Evolutionary conservation across 495 filamentous ascomycete genomes (phyloP).

Genomic region (Talaromyces stipitatus): DNA sequence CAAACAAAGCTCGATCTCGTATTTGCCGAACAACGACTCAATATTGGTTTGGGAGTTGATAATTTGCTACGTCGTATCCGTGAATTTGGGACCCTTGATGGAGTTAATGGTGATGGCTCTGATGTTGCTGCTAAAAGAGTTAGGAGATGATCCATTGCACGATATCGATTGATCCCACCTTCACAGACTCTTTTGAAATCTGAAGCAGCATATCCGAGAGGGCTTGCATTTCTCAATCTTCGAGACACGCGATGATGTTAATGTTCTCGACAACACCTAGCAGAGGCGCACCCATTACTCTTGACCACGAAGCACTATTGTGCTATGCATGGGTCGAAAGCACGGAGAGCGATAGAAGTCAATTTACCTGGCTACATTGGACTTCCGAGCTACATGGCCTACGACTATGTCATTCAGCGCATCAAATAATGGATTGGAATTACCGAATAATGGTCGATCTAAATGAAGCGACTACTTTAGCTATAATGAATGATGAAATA

Average conservation of each 20-base stretch:
- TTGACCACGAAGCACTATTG: background rate
- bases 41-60: constrained; percentile 28
- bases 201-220: too few relatives aligned
- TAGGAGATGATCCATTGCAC: background rate
- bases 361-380: background rate
- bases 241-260: background rate
- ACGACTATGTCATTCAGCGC: too few relatives aligned
- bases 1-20: constrained; percentile 54
- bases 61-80: constrained; percentile 29
- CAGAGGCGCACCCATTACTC: background rate
- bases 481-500: background rate
- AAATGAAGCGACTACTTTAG: background rate
- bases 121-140: constrained; percentile 5
- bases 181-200: background rate
- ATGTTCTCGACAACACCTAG: background rate
- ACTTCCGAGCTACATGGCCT: too few relatives aligned
- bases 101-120: constrained; percentile 2
- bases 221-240: background rate
- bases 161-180: too few relatives aligned
- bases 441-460: background rate
- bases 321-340: background rate
- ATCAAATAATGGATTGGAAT: background rate
- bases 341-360: background rate
- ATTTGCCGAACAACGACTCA: constrained; percentile 36
- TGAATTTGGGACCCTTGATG: constrained; percentile 16